phyloP scores from a whole-genome alignment of 768 basidiomycete species.

The Pilatotrama ljubarskyi region DNA sequence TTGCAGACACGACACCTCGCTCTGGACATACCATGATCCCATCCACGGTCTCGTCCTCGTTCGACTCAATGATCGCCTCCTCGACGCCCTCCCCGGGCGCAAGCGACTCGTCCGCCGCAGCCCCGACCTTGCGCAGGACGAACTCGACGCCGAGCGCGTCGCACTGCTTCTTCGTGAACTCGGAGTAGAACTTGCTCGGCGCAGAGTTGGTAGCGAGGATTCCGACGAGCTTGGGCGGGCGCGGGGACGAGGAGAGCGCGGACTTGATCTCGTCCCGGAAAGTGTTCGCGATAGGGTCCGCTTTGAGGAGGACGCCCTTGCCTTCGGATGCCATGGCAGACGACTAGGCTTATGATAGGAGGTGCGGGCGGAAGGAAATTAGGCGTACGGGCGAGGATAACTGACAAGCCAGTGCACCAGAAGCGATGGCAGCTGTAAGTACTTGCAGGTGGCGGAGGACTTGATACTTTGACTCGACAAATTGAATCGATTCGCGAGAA shows the following conservation, averaged over 20 bases:
- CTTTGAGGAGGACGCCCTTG: slow-evolving; percentile 78
- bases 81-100: slow-evolving; percentile 89
- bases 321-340: slow-evolving; percentile 33
- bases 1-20: neutral
- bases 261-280: slow-evolving; percentile 71
- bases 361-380: too few species aligned
- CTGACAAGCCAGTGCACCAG: too few species aligned
- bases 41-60: slow-evolving; percentile 80
- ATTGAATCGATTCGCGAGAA: slow-evolving; percentile 10
- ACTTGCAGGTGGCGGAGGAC: neutral
- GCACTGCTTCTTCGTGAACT: slow-evolving; percentile 92
- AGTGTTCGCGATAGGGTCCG: slow-evolving; percentile 69
- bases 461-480: slow-evolving; percentile 8
- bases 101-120: slow-evolving; percentile 53
- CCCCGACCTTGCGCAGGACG: slow-evolving; percentile 71
- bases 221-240: slow-evolving; percentile 78
- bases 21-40: slow-evolving; percentile 84
- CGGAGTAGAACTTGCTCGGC: slow-evolving; percentile 80
- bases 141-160: slow-evolving; percentile 86
- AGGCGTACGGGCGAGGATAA: too few species aligned
- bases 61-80: slow-evolving; percentile 94
- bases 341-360: neutral
- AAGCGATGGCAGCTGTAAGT: neutral
- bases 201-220: slow-evolving; percentile 85
- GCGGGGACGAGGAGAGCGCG: slow-evolving; percentile 38